Base-by-base conservation (phyloP, 1,284 basidiomycete genomes). In the Pyrrhoderma lamaoense region DNA sequence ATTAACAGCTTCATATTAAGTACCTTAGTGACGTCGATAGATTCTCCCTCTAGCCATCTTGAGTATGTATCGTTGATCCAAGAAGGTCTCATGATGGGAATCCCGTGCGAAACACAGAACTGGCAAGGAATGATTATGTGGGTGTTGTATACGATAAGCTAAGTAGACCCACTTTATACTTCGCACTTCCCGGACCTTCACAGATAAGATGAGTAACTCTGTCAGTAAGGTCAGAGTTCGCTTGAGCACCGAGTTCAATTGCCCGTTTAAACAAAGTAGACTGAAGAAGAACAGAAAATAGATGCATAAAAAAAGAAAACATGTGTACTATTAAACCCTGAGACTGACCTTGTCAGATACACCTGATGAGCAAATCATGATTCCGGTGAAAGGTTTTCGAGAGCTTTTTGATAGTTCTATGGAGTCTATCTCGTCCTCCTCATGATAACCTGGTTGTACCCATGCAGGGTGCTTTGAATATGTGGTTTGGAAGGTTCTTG, bases 171-270 rank as follows among this genome's bases (percentile, higher is more conserved):
- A 78, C 87, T 62, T 63, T 69, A 62, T 92, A 92, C 63, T 93
- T 93, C n/a, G 81, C 74, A 21, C 86, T 81, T 4, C 85, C 85
- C 56, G 84, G 80, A 14, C 68, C 68, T 23, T 68, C 70, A 1
- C 89, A 85, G 42, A 93, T 70, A 35, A 93, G 74, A 66, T 93
- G 89, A 0, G 89, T 92, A 23, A 89, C 85, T 47, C 74, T 75
- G 62, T 89, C 85, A 0, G 87, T 91, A 50, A 93, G 80, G 51
- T 85, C 81, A 18, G 67, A 74, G 8, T 76, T 71, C 40, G 77
- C 72, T 22, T 70, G 68, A 13, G 87, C 89, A 13, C 89, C 90
- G 7, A 92, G 79, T 61, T 88, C 82, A 23, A 79, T 64, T 1
- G 85, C 89, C 60, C 83, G 75, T 54, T 82, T 82, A 61, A 87